Evolutionary conservation across 179 eudicot genomes (phyloP).

Genomic region (Gypsophila paniculata): DNA sequence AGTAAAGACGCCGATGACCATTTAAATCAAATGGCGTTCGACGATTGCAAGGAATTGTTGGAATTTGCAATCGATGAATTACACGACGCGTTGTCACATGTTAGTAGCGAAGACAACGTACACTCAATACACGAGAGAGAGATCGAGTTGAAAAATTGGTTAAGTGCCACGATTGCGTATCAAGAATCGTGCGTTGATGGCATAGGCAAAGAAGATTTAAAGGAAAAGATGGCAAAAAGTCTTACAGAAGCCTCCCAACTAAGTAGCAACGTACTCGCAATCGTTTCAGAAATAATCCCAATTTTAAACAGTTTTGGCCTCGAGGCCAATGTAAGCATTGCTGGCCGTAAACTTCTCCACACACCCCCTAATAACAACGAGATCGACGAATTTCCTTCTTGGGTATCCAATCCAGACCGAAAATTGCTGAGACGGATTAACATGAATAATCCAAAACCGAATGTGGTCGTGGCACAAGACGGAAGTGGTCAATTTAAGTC

Average conservation of each 20-base stretch:
- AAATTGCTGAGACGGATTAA: conserved; percentile 31
- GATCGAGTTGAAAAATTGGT: conserved; percentile 52
- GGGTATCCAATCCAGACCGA: conserved; percentile 49
- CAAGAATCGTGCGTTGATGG: conserved; percentile 60
- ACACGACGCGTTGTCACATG: conserved; percentile 24
- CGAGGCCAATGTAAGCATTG: conserved; percentile 1
- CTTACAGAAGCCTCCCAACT: conserved; percentile 39
- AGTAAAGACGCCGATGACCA: conserved; percentile 20
- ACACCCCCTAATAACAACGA: neutral
- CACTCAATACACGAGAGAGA: conserved; percentile 24
- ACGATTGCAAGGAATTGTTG: conserved; percentile 52
- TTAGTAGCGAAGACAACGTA: neutral
- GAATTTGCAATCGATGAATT: conserved; percentile 47
- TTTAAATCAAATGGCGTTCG: conserved; percentile 36
- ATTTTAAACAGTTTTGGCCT: conserved; percentile 30
- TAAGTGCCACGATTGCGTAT: conserved; percentile 52
- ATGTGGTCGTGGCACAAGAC: conserved; percentile 60
- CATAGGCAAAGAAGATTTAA: conserved; percentile 27
- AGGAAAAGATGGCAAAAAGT: conserved; percentile 24
- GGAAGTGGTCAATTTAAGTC: conserved; percentile 64
- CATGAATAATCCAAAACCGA: conserved; percentile 29
- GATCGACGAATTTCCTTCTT: conserved; percentile 33
- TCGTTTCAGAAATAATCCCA: conserved; percentile 29
- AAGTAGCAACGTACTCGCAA: conserved; percentile 52
- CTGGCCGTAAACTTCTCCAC: conserved; percentile 33